These are phyloP conservation scores for Aquilaria sinensis DNA, from an alignment of 345 rosid genomes.

Conservation along the genomic window DNA sequence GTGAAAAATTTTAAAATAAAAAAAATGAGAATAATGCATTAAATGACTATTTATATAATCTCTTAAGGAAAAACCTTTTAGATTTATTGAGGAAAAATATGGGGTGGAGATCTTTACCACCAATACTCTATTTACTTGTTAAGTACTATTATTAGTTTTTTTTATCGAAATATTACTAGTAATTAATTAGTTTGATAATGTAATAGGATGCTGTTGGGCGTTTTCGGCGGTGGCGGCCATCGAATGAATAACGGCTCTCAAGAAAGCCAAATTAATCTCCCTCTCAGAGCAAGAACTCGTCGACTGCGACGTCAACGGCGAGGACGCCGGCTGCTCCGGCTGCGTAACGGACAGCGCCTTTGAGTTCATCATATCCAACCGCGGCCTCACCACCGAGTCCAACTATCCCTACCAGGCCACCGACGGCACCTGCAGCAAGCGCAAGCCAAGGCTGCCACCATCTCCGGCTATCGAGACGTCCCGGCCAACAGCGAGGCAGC, in stretches of 20 bases:
- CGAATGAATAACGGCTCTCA: constrained; percentile 42
- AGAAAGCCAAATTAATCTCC: constrained; percentile 35
- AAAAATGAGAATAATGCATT: too few relatives aligned
- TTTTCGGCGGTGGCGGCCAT: constrained; percentile 54
- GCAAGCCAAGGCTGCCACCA: constrained; percentile 12
- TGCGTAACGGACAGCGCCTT: constrained; percentile 38
- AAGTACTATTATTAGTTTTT: background rate
- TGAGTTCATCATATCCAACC: constrained; percentile 25
- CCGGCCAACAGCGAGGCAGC: constrained; percentile 37
- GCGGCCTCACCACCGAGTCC: constrained; percentile 41
- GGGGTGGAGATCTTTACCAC: too few relatives aligned
- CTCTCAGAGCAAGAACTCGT: constrained; percentile 55
- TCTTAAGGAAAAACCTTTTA: too few relatives aligned
- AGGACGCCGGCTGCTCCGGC: constrained; percentile 33
- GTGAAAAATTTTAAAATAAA: too few relatives aligned
- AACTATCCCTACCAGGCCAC: constrained; percentile 31
- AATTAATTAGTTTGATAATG: background rate
- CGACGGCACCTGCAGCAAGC: constrained; percentile 30
- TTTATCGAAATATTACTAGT: too few relatives aligned
- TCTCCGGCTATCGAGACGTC: constrained; percentile 32
- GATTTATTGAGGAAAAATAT: too few relatives aligned
- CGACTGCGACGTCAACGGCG: constrained; percentile 31
- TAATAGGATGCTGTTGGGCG: constrained; percentile 58
- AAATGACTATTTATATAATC: too few relatives aligned
- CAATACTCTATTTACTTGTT: background rate